Evolutionary conservation across 2,329 filamentous ascomycete genomes (phyloP).

Genomic region (Penicillium occitanis): DNA sequence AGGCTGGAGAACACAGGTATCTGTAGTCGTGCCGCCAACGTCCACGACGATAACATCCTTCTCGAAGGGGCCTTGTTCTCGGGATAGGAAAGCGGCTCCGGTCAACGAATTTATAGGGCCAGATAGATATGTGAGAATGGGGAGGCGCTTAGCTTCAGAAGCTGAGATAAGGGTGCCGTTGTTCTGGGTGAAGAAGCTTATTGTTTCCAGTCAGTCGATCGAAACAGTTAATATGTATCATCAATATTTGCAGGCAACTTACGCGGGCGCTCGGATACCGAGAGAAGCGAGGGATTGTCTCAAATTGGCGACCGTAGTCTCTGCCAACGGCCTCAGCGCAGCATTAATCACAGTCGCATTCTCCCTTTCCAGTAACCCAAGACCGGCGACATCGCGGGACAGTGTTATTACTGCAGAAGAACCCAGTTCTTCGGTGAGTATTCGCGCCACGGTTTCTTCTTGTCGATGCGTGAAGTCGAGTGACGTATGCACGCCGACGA

Average conservation of each 20-base stretch:
- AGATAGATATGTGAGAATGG: slow-evolving; percentile 54
- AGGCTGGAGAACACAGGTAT: slow-evolving; percentile 58
- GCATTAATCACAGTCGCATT: slow-evolving; percentile 55
- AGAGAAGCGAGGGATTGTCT: background rate
- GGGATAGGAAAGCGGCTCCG: slow-evolving; percentile 45
- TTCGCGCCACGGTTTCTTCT: slow-evolving; percentile 47
- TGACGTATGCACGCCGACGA: slow-evolving; percentile 60
- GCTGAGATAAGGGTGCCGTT: slow-evolving; percentile 53
- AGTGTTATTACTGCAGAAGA: slow-evolving; percentile 55
- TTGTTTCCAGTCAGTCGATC: slow-evolving; percentile 33
- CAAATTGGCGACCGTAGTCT: background rate
- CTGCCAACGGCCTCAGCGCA: slow-evolving; percentile 26
- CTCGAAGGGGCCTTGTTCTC: slow-evolving; percentile 8
- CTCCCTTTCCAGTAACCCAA: slow-evolving; percentile 52
- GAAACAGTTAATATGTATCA: too few relatives aligned
- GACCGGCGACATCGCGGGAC: background rate
- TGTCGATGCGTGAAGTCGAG: slow-evolving; percentile 56
- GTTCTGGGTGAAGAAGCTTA: slow-evolving; percentile 52
- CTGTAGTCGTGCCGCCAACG: slow-evolving; percentile 62
- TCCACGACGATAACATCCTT: slow-evolving; percentile 53
- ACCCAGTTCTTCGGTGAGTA: slow-evolving; percentile 42
- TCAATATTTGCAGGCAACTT: background rate
- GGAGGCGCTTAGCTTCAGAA: slow-evolving; percentile 47
- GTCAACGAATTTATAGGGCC: slow-evolving; percentile 56
- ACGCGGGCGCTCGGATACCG: background rate